A percentile compares a stretch with the other conserved stretches of the same genome.
Evolutionary conservation across 108 stramenopile genomes (phyloP).

Genomic region (Cyclotella choctawhatcheeana): DNA sequence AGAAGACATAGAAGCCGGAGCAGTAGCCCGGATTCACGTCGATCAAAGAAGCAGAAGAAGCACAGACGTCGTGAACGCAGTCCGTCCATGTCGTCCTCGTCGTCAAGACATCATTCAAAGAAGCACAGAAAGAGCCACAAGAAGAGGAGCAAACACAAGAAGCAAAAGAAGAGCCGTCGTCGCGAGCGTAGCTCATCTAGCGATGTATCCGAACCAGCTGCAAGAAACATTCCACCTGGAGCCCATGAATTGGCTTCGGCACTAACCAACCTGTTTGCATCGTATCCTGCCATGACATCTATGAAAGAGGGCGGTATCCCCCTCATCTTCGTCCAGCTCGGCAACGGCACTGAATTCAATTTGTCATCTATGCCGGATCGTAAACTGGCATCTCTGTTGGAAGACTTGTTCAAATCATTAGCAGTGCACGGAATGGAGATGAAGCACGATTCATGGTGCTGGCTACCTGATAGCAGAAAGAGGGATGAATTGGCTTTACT

Average conservation of each 20-base stretch:
- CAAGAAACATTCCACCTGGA: constrained; percentile 27
- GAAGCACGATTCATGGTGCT: constrained; percentile 28
- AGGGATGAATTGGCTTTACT: constrained; percentile 42
- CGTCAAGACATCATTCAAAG: constrained; percentile 7
- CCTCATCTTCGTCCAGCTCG: constrained; percentile 40
- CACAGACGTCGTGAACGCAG: background rate
- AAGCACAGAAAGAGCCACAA: constrained; percentile 34
- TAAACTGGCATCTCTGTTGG: constrained; percentile 39
- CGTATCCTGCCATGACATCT: constrained; percentile 49
- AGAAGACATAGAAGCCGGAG: background rate
- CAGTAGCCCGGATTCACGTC: background rate
- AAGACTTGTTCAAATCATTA: constrained; percentile 39
- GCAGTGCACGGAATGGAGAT: constrained; percentile 46
- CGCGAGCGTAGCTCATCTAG: background rate
- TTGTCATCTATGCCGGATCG: constrained; percentile 48
- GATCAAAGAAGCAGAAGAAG: background rate
- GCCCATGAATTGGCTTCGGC: constrained; percentile 49
- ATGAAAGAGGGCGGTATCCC: constrained; percentile 49
- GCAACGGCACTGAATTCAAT: constrained; percentile 50
- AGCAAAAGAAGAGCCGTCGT: constrained; percentile 21
- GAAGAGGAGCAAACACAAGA: constrained; percentile 29
- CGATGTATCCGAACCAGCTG: background rate
- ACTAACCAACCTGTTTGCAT: constrained; percentile 34
- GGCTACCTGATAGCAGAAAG: constrained; percentile 5
- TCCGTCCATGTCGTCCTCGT: background rate